Evolutionary conservation across 176 grass and related monocot genomes (phyloP).

Genomic region (Typha latifolia): DNA sequence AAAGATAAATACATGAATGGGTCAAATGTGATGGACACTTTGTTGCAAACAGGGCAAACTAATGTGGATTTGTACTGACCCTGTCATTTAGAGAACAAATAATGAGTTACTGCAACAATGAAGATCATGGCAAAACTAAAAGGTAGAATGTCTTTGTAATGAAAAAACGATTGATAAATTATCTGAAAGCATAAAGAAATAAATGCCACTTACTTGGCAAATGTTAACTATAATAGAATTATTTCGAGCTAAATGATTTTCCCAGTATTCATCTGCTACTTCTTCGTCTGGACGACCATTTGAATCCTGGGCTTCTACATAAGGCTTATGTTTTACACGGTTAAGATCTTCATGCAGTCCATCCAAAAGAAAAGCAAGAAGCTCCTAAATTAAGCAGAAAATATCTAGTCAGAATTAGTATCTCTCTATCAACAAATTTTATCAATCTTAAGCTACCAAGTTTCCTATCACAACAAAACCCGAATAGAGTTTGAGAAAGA

Average conservation of each 20-base stretch:
- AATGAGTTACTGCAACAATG: background rate
- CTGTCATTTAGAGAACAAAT: constrained; percentile 48
- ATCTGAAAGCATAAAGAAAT: background rate
- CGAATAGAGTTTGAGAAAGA: constrained; percentile 2
- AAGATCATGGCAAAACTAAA: background rate
- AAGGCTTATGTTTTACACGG: constrained; percentile 84
- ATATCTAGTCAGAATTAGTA: constrained; percentile 2
- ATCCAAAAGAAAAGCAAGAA: constrained; percentile 96
- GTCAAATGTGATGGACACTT: constrained; percentile 77
- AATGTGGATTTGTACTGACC: constrained; percentile 92
- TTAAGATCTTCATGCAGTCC: constrained; percentile 98
- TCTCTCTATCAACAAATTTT: background rate
- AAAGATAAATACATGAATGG: constrained; percentile 98
- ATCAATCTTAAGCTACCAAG: background rate
- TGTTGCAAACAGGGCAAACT: constrained; percentile 68
- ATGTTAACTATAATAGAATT: constrained; percentile 88
- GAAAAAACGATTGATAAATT: background rate
- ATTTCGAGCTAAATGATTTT: constrained; percentile 91
- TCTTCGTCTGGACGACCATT: constrained; percentile 65
- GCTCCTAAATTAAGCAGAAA: constrained; percentile 36
- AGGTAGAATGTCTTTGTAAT: background rate
- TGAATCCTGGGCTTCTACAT: constrained; percentile 89
- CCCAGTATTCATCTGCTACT: constrained; percentile 96
- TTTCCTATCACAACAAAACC: background rate
- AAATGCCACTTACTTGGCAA: constrained; percentile 62